Evolutionary conservation across 2,329 filamentous ascomycete genomes (phyloP), one percentile per base, ranked within the genome.

Genomic region (Trichoderma arundinaceum): DNA sequence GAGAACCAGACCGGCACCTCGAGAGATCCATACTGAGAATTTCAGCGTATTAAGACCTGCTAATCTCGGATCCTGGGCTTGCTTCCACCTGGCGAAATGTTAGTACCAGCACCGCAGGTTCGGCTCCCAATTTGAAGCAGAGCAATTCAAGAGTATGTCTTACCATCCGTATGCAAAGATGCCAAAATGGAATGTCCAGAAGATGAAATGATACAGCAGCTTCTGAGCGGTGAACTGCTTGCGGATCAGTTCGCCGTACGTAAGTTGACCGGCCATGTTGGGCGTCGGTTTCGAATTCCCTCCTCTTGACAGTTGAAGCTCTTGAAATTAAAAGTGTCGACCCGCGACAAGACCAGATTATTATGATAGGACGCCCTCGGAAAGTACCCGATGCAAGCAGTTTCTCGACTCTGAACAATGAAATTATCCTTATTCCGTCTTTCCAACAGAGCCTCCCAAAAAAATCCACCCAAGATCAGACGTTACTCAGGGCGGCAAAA

Each of bases 1-100:
- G 67, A 99, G 83, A 6, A 92, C 90, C 46, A 99, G 81, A 72
- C 93, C 95, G 61, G 95, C 94, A 75, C 94, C 95, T 83, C 95
- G 88, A 33, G 95, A 98, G 66, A 97, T 87, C 94, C 94, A 99
- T 64, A 99, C 95, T 3, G 94, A 98, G 79, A 86, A 98, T 63
- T 84, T 84, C 56, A 99, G 86, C 0, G 81, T 86, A 78, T 99
- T 99, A 53, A 99, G 84, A 48, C 86, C 86, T 5, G 90, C 89
- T 33, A 99, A 83, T 65, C 87, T 86, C 9, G 76, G 68, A 74
- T 97, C 90, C 5, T 75, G 71, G 39, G 78, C 83, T 82, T 99
- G 95, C 73, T 95, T 90, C 74, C 83, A 91, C 92, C 93, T 96
- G 67, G 41, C 41, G 38, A 38, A 15, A 51, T 62, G 53, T 44